Evolutionary conservation across 805 yeast genomes (phyloP).

Genomic region (Priceomyces medius): DNA sequence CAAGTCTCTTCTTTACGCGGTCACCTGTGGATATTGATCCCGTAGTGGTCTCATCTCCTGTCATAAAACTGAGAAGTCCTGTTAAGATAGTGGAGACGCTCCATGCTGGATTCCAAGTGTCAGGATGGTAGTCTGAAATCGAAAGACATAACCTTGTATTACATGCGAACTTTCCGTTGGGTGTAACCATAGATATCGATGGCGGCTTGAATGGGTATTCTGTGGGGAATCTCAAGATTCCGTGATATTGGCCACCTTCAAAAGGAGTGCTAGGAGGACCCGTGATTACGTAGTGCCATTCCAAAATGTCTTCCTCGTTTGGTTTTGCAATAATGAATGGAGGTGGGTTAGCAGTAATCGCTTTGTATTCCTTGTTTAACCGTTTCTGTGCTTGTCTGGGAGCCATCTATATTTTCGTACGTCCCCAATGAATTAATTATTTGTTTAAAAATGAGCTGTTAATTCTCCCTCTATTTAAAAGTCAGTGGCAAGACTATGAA

Average conservation of each 20-base stretch:
- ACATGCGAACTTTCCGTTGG: constrained; percentile 82
- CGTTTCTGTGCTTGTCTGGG: constrained; percentile 44
- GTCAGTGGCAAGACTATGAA: too few species aligned
- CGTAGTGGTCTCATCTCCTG: constrained; percentile 79
- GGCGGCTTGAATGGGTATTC: constrained; percentile 95
- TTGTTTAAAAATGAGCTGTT: background rate
- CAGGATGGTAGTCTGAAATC: constrained; percentile 95
- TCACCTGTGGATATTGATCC: constrained; percentile 75
- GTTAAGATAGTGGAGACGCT: constrained; percentile 83
- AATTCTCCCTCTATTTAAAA: too few species aligned
- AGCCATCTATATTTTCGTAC: constrained; percentile 27
- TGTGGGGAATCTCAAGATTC: constrained; percentile 75
- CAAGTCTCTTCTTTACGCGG: constrained; percentile 53
- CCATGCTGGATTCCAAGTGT: constrained; percentile 97
- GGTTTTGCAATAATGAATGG: constrained; percentile 86
- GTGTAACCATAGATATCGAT: constrained; percentile 83
- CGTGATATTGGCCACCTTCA: constrained; percentile 85
- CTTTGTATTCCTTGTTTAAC: constrained; percentile 78
- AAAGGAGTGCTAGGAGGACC: constrained; percentile 93
- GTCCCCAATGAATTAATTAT: background rate
- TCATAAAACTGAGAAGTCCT: constrained; percentile 90
- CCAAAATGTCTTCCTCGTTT: constrained; percentile 79
- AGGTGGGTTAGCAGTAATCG: constrained; percentile 75
- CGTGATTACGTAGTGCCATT: constrained; percentile 90
- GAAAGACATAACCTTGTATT: constrained; percentile 81